A percentile compares a stretch with the other conserved stretches of the same genome.
These are phyloP conservation scores for Phytophthora tentaculata DNA, from an alignment of 352 stramenopile species.

Conservation along the genomic window DNA sequence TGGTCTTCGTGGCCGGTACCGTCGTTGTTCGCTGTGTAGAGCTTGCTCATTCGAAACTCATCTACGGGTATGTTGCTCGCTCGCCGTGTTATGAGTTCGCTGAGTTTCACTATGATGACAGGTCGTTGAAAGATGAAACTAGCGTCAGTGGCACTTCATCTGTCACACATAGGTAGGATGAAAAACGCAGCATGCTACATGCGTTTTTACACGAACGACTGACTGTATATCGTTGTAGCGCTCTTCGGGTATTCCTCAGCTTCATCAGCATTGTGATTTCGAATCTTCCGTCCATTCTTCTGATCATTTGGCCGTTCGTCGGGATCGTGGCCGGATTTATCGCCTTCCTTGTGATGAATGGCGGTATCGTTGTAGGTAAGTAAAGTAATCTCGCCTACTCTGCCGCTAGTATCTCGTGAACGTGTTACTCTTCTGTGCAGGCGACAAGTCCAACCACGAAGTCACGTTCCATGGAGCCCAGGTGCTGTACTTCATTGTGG, in stretches of 20 bases:
- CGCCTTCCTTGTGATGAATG: constrained; percentile 75
- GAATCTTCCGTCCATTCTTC: constrained; percentile 59
- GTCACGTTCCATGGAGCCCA: constrained; percentile 75
- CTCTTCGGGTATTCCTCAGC: constrained; percentile 56
- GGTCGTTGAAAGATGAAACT: constrained; percentile 46
- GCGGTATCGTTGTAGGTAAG: constrained; percentile 83
- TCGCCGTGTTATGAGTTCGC: too few relatives aligned
- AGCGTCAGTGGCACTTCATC: constrained; percentile 16
- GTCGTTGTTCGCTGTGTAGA: constrained; percentile 76
- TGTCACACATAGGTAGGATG: constrained; percentile 42
- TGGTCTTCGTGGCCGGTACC: constrained; percentile 84
- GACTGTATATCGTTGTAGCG: constrained; percentile 28
- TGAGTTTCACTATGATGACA: constrained; percentile 14
- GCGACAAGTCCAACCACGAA: constrained; percentile 88
- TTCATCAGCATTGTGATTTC: constrained; percentile 62
- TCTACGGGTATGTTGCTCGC: constrained; percentile 66
- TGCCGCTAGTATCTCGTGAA: background rate
- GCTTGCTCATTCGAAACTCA: constrained; percentile 61
- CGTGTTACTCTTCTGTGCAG: constrained; percentile 36
- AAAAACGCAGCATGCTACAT: too few relatives aligned
- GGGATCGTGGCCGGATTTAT: constrained; percentile 59
- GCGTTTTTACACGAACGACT: too few relatives aligned
- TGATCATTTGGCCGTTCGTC: constrained; percentile 77
- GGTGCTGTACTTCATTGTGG: constrained; percentile 81
- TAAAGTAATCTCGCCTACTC: too few relatives aligned